A percentile compares a stretch with the other conserved stretches of the same genome.
phyloP scores from a whole-genome alignment of 306 rosid species.

The Trichosanthes truncata region DNA sequence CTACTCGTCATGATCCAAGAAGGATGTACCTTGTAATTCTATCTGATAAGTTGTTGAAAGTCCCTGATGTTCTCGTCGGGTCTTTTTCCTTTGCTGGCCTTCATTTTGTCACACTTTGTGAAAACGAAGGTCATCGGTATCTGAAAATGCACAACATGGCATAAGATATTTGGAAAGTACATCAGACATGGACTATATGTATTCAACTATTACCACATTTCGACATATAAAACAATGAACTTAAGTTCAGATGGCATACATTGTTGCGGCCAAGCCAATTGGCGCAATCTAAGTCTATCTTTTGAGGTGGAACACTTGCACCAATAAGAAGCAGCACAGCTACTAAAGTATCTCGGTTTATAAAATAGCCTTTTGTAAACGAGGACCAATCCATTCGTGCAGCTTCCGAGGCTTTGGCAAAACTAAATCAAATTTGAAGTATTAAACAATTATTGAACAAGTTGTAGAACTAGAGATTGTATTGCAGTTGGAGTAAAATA shows the following conservation, averaged over 20 bases:
- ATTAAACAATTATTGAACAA: background rate
- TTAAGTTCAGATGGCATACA: slow-evolving; percentile 18
- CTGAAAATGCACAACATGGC: slow-evolving; percentile 29
- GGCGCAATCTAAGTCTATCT: slow-evolving; percentile 81
- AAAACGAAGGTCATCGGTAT: slow-evolving; percentile 78
- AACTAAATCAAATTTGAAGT: slow-evolving; percentile 35
- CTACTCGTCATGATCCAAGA: slow-evolving; percentile 98
- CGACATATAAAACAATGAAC: background rate
- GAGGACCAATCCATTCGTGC: slow-evolving; percentile 82
- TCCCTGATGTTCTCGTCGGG: slow-evolving; percentile 74
- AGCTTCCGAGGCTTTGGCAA: slow-evolving; percentile 75
- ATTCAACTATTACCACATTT: background rate
- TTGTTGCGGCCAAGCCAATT: slow-evolving; percentile 91
- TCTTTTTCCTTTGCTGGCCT: slow-evolving; percentile 55
- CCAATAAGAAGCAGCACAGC: slow-evolving; percentile 75
- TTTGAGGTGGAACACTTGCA: slow-evolving; percentile 94
- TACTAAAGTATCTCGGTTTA: slow-evolving; percentile 62
- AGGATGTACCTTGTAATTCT: slow-evolving; percentile 61
- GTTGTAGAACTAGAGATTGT: background rate
- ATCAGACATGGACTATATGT: background rate
- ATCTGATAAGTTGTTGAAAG: slow-evolving; percentile 61
- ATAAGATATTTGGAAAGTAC: background rate
- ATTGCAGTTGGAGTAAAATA: background rate
- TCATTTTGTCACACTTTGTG: slow-evolving; percentile 85
- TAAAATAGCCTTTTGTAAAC: slow-evolving; percentile 87